A percentile compares a stretch with the other conserved stretches of the same genome.
These are phyloP conservation scores for Colletotrichum sp. DNA, from an alignment of 2,329 filamentous ascomycete genomes.

Conservation along the genomic window DNA sequence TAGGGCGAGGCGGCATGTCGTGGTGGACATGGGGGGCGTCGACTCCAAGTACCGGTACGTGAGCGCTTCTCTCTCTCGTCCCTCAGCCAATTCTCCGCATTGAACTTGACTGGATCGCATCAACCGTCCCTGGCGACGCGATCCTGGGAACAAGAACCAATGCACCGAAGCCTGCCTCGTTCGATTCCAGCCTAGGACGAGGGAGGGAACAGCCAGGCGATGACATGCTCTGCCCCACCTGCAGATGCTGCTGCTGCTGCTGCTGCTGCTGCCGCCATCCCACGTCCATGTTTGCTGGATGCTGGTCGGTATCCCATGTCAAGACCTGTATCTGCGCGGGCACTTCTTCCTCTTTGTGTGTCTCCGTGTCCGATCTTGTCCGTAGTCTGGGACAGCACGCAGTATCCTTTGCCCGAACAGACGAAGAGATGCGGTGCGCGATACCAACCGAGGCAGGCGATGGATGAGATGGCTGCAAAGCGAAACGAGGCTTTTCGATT, in stretches of 20 bases:
- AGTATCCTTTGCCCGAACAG: background rate
- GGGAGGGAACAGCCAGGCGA: conserved; percentile 1
- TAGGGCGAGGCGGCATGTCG: conserved; percentile 10
- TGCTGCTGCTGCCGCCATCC: background rate
- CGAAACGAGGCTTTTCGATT: background rate
- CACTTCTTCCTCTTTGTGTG: background rate
- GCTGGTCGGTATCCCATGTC: background rate
- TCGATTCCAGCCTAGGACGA: background rate
- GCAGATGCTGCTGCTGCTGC: background rate
- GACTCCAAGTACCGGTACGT: conserved; percentile 7
- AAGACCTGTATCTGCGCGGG: background rate
- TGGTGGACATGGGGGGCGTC: conserved; percentile 1
- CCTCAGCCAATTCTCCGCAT: conserved; percentile 13
- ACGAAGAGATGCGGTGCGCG: background rate
- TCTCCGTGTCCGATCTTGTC: background rate
- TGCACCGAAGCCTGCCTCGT: conserved; percentile 16
- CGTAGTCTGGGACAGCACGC: background rate
- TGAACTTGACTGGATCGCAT: conserved; percentile 21
- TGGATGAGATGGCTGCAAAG: background rate
- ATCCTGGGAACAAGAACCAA: conserved; percentile 13
- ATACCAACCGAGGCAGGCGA: background rate
- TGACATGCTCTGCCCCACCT: conserved; percentile 19
- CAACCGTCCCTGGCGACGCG: conserved; percentile 3
- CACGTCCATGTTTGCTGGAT: background rate
- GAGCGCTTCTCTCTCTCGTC: background rate